Evolutionary conservation across 2,329 filamentous ascomycete species (phyloP).

Genomic region (Emydomyces testavorans): DNA sequence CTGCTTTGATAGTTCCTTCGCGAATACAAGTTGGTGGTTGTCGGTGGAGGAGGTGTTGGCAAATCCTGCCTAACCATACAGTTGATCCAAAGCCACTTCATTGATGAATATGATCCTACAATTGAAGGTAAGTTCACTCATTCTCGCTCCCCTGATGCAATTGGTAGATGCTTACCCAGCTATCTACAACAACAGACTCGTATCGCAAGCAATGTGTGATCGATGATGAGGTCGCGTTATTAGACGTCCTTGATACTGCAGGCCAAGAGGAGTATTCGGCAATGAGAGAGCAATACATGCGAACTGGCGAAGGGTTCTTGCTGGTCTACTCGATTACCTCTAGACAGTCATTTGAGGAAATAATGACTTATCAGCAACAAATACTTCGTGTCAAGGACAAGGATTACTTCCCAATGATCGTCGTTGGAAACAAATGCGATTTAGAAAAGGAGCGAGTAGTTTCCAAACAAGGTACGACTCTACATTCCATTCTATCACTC

Average conservation of each 20-base stretch:
- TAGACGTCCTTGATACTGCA: conserved; percentile 95
- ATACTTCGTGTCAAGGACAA: conserved; percentile 98
- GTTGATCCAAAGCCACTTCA: conserved; percentile 90
- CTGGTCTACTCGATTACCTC: conserved; percentile 98
- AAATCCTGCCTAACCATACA: conserved; percentile 99
- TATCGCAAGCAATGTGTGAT: conserved; percentile 99
- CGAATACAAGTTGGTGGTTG: conserved; percentile 94
- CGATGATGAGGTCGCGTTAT: conserved; percentile 91
- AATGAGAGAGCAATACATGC: conserved; percentile 99
- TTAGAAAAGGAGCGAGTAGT: conserved; percentile 85
- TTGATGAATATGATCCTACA: conserved; percentile 98
- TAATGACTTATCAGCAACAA: conserved; percentile 96
- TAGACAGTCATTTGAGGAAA: conserved; percentile 94
- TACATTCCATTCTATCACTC: not conserved
- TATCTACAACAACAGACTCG: conserved; percentile 55
- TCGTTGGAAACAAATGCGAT: conserved; percentile 99
- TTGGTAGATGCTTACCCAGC: not conserved
- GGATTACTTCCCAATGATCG: conserved; percentile 98
- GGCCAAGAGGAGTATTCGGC: conserved; percentile 98
- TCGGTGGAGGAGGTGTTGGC: conserved; percentile 94
- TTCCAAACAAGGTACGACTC: conserved; percentile 65
- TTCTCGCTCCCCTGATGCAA: not conserved
- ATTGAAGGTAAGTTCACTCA: conserved; percentile 64
- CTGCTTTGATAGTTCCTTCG: conserved; percentile 54
- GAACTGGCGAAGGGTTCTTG: conserved; percentile 93